Percentiles rank a stretch among this genome's conserved stretches.
These are phyloP conservation scores for Boletus sp. DNA, from an alignment of 768 basidiomycete genomes.

Conservation along the genomic window DNA sequence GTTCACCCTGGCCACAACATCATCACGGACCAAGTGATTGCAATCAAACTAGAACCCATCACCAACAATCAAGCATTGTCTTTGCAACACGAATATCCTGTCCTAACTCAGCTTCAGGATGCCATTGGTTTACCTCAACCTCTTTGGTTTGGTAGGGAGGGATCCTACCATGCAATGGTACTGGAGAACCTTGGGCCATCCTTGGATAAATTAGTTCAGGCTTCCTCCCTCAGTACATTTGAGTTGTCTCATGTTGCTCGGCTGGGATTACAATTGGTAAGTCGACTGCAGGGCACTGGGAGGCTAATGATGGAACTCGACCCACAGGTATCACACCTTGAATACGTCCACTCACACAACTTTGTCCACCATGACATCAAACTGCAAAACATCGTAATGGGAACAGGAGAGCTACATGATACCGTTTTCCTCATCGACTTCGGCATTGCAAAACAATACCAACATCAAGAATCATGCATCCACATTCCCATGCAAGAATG, in stretches of 20 bases:
- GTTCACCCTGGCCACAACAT: too few species aligned
- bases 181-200: constrained; percentile 2
- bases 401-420: background rate
- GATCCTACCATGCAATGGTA: background rate
- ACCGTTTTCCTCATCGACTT: constrained; percentile 3
- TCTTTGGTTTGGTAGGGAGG: background rate
- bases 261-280: constrained; percentile 1
- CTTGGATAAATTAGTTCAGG: background rate
- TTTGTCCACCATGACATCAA: constrained; percentile 6
- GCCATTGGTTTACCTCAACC: background rate
- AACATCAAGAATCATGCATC: background rate
- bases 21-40: too few species aligned
- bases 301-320: background rate
- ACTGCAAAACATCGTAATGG: constrained; percentile 7
- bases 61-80: background rate
- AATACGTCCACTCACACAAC: constrained; percentile 1
- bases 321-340: constrained; percentile 1
- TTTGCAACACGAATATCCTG: background rate
- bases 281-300: background rate
- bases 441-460: background rate
- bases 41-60: too few species aligned
- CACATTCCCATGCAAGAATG: background rate
- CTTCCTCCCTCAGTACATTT: background rate
- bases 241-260: background rate
- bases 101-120: background rate